phyloP scores from a whole-genome alignment of 2,329 filamentous ascomycete genomes.

The Chaetomium sp. region DNA sequence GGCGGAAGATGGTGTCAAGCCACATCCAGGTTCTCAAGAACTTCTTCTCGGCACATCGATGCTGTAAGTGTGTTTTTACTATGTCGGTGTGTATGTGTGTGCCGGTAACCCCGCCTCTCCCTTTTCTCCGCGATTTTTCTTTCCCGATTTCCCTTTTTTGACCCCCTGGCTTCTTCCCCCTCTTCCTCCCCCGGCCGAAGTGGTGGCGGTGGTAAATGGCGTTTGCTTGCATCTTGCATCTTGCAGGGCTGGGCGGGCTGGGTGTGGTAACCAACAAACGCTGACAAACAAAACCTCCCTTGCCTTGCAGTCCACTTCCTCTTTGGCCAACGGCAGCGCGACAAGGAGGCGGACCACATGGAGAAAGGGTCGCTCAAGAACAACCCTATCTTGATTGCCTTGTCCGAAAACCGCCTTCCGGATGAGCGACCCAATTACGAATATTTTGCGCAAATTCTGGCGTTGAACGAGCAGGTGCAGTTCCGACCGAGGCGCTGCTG shows the following conservation, averaged over 20 bases:
- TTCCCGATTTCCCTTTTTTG: neutral
- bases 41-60: constrained; percentile 56
- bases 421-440: constrained; percentile 56
- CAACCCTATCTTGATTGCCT: constrained; percentile 55
- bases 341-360: constrained; percentile 37
- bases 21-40: constrained; percentile 66
- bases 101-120: neutral
- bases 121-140: neutral
- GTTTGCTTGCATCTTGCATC: neutral
- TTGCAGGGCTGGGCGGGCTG: neutral
- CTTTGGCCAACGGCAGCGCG: constrained; percentile 49
- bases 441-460: constrained; percentile 52
- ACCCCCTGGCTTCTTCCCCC: no score
- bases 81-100: constrained; percentile 41
- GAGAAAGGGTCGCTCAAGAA: constrained; percentile 56
- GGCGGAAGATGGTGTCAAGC: constrained; percentile 60
- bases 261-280: constrained; percentile 5
- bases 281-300: constrained; percentile 10
- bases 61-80: constrained; percentile 44
- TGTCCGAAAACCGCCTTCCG: constrained; percentile 51
- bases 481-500: constrained; percentile 53
- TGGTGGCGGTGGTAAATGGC: neutral
- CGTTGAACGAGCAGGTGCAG: constrained; percentile 46
- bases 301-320: constrained; percentile 49
- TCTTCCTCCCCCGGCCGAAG: no score